These are phyloP conservation scores for Didymella glomerata DNA, from an alignment of 2,329 filamentous ascomycete genomes.

Conservation along the genomic window DNA sequence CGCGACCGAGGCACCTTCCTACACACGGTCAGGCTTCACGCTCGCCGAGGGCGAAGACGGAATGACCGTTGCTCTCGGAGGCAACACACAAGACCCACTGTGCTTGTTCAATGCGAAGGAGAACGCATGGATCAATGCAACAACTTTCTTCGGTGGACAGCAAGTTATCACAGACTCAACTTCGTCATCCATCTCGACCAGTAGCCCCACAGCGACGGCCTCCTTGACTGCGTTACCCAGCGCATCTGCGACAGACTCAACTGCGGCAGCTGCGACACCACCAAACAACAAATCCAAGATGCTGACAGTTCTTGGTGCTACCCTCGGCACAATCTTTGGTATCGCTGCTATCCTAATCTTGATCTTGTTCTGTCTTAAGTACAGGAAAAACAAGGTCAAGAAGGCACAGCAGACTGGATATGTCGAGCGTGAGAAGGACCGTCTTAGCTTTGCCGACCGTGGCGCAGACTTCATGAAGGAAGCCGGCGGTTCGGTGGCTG, in stretches of 20 bases:
- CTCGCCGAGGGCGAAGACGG: slow-evolving; percentile 73
- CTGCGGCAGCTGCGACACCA: slow-evolving; percentile 37
- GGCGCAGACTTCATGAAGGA: slow-evolving; percentile 63
- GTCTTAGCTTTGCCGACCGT: slow-evolving; percentile 61
- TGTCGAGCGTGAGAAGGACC: slow-evolving; percentile 50
- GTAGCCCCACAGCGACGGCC: slow-evolving; percentile 32
- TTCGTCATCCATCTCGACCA: slow-evolving; percentile 46
- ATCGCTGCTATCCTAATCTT: slow-evolving; percentile 74
- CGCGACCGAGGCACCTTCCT: slow-evolving; percentile 71
- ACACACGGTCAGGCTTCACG: slow-evolving; percentile 72
- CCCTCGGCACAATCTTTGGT: slow-evolving; percentile 81
- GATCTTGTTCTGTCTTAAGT: slow-evolving; percentile 73
- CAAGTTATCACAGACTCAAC: slow-evolving; percentile 43
- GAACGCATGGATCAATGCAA: slow-evolving; percentile 82
- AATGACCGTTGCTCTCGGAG: slow-evolving; percentile 80
- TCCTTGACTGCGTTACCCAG: slow-evolving; percentile 27
- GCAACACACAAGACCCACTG: slow-evolving; percentile 68
- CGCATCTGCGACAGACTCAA: slow-evolving; percentile 46
- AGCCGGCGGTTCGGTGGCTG: slow-evolving; percentile 55
- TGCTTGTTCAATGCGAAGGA: slow-evolving; percentile 77
- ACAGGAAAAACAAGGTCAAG: slow-evolving; percentile 66
- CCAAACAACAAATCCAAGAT: slow-evolving; percentile 58
- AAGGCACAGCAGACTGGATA: slow-evolving; percentile 67
- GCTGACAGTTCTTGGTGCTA: slow-evolving; percentile 76
- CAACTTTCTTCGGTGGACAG: slow-evolving; percentile 65